Conservation (phyloP, 331 rosid genomes). For the Pyracantha coccinea region DNA sequence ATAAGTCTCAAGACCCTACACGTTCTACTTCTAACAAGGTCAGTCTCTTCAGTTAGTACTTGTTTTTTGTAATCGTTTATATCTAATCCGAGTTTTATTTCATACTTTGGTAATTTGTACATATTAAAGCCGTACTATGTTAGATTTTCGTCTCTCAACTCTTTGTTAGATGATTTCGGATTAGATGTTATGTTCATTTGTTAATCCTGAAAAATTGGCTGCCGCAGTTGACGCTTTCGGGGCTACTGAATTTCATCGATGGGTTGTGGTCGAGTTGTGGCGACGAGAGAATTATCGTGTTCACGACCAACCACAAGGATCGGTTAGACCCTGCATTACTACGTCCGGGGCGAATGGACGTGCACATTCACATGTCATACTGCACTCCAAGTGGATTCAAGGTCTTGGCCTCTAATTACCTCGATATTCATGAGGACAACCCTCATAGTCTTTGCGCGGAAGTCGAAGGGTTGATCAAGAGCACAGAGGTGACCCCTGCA, state of each 20-base stretch:
- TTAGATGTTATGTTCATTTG: no score
- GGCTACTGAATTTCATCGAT: constrained; percentile 42
- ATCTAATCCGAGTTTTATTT: no score
- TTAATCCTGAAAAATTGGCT: no score
- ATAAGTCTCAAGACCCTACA: no score
- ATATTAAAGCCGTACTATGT: no score
- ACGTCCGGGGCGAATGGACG: constrained; percentile 61
- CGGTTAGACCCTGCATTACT: constrained; percentile 44
- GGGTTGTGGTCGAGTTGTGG: constrained; percentile 60
- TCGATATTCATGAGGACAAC: constrained; percentile 5
- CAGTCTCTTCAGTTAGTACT: no score
- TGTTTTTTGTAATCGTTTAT: no score
- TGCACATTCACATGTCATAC: constrained; percentile 53
- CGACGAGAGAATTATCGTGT: constrained; percentile 33
- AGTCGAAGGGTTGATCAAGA: constrained; percentile 12
- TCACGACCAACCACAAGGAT: constrained; percentile 43
- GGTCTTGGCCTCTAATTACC: constrained; percentile 32
- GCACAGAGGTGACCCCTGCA: constrained; percentile 39
- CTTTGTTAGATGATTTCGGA: no score
- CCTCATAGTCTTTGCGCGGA: constrained; percentile 14
- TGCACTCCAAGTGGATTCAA: constrained; percentile 37
- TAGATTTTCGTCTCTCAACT: no score
- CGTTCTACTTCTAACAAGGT: no score
- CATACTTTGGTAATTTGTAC: no score
- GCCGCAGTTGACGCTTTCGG: constrained; percentile 38